phyloP scores from a whole-genome alignment of 148 eudicot species.

The Gaultheria prostrata region DNA sequence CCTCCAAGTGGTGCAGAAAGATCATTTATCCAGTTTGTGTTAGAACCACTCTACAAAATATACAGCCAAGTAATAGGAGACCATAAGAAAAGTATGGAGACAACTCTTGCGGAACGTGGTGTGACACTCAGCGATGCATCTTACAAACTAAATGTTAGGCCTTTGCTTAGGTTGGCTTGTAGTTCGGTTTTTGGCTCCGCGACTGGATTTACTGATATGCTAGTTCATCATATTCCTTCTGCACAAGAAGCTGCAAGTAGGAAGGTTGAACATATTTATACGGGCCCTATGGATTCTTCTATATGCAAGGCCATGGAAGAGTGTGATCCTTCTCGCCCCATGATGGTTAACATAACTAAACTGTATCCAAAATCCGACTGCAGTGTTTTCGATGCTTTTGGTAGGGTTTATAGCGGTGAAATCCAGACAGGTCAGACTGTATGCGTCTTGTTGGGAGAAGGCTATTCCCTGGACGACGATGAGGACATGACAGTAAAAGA shows the following conservation, averaged over 20 bases:
- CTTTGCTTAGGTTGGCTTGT: slow-evolving; percentile 92
- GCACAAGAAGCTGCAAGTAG: slow-evolving; percentile 78
- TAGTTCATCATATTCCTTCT: slow-evolving; percentile 90
- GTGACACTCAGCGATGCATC: slow-evolving; percentile 91
- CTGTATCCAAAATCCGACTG: slow-evolving; percentile 96
- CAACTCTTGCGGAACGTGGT: slow-evolving; percentile 88
- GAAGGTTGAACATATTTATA: slow-evolving; percentile 87
- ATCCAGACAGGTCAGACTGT: slow-evolving; percentile 88
- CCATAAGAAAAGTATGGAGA: slow-evolving; percentile 95
- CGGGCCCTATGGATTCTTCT: slow-evolving; percentile 75
- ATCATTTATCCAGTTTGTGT: slow-evolving; percentile 89
- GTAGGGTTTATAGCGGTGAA: slow-evolving; percentile 96
- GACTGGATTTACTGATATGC: slow-evolving; percentile 97
- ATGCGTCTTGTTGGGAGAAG: slow-evolving; percentile 95
- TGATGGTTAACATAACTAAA: slow-evolving; percentile 92
- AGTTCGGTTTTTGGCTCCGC: slow-evolving; percentile 97
- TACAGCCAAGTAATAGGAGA: slow-evolving; percentile 99
- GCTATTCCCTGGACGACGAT: slow-evolving; percentile 99
- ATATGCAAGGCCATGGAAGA: slow-evolving; percentile 78
- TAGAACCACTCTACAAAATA: slow-evolving; percentile 91
- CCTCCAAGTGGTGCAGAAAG: slow-evolving; percentile 82
- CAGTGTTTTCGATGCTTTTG: slow-evolving; percentile 99
- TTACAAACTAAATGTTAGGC: slow-evolving; percentile 84
- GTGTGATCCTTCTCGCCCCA: slow-evolving; percentile 85
- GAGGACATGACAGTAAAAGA: slow-evolving; percentile 98